These are phyloP conservation scores for Lycium ferocissimum DNA, from an alignment of 257 asterid genomes.

Conservation along the genomic window DNA sequence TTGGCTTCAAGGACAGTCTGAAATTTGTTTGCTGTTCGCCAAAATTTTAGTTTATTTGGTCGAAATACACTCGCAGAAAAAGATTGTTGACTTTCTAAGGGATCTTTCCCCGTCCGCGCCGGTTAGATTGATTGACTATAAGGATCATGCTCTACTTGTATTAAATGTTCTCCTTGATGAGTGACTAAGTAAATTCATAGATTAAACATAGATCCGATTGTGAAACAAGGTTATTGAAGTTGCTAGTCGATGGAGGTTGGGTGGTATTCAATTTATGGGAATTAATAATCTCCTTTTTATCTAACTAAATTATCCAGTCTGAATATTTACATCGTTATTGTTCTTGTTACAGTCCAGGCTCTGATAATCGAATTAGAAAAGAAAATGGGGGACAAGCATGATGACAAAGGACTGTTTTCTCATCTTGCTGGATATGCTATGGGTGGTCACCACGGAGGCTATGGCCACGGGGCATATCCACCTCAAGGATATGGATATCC, in stretches of 20 bases:
- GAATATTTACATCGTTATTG: background rate
- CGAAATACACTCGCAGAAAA: background rate
- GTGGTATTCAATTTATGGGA: background rate
- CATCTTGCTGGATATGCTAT: constrained; percentile 65
- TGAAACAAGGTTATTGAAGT: background rate
- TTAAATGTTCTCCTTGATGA: background rate
- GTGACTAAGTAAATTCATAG: background rate
- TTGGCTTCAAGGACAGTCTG: background rate
- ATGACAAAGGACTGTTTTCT: constrained; percentile 78
- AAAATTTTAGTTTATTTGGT: background rate
- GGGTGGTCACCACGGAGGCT: constrained; percentile 33
- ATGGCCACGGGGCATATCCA: constrained; percentile 56
- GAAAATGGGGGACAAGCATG: constrained; percentile 50
- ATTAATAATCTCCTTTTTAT: background rate
- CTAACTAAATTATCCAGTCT: background rate
- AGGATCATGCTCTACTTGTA: background rate
- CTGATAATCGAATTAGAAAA: background rate
- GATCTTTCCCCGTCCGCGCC: too few relatives aligned
- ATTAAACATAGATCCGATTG: constrained; percentile 4
- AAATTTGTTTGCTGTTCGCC: background rate
- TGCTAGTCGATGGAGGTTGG: background rate
- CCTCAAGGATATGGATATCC: constrained; percentile 44
- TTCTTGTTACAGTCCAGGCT: background rate
- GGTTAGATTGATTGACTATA: background rate
- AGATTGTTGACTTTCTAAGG: too few relatives aligned